These are phyloP conservation scores for Kwoniella dendrophila DNA, from an alignment of 768 basidiomycete species.

Conservation along the genomic window DNA sequence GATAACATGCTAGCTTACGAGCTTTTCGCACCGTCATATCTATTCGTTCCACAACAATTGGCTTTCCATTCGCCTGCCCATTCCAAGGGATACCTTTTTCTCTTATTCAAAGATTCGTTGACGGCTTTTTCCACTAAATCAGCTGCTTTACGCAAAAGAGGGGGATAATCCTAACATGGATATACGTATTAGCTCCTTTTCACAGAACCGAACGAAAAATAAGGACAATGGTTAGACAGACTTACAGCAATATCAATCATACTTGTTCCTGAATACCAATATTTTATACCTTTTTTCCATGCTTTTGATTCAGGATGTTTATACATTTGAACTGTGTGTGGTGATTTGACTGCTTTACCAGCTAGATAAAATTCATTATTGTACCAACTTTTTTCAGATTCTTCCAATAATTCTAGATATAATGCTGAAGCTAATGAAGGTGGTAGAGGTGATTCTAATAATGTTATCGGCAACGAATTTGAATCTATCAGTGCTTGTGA, in stretches of 20 bases:
- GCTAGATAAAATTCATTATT: constrained; percentile 48
- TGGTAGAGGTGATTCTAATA: constrained; percentile 47
- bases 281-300: constrained; percentile 18
- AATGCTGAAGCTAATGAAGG: constrained; percentile 51
- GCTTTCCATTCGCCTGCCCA: constrained; percentile 53
- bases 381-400: constrained; percentile 43
- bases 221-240: neutral
- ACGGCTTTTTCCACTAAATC: constrained; percentile 50
- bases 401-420: constrained; percentile 51
- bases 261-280: constrained; percentile 38
- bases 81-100: constrained; percentile 45
- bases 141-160: constrained; percentile 44
- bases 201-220: too few species aligned
- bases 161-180: constrained; percentile 45
- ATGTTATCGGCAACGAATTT: constrained; percentile 38
- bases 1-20: constrained; percentile 19
- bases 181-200: too few species aligned
- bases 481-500: constrained; percentile 41
- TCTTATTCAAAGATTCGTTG: constrained; percentile 38
- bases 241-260: constrained; percentile 26
- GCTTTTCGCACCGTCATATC: constrained; percentile 53
- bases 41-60: constrained; percentile 53
- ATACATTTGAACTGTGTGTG: constrained; percentile 40
- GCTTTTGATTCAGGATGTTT: constrained; percentile 6
- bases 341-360: constrained; percentile 46